These are phyloP conservation scores for apple (Malus domestica) DNA, from an alignment of 306 rosid genomes.

Conservation along the genomic window ASM211411v1 NC_041799.1:41962001-41962500, in stretches of 20 bases:
- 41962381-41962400: conserved; percentile 96
- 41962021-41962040: not conserved
- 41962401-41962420: conserved; percentile 90
- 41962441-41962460: conserved; percentile 92
- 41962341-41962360: conserved; percentile 85
- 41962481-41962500: conserved; percentile 30
- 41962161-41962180: conserved; percentile 58
- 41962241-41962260: not conserved
- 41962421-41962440: conserved; percentile 98
- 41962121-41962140: conserved; percentile 64
- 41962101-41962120: conserved; percentile 59
- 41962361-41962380: conserved; percentile 86
- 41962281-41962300: conserved; percentile 4
- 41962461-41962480: conserved; percentile 81
- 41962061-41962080: not conserved
- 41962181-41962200: not conserved
- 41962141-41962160: conserved; percentile 72
- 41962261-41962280: not conserved
- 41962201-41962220: not conserved
- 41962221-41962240: not conserved
- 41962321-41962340: conserved; percentile 92
- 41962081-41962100: conserved; percentile 42
- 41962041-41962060: not conserved
- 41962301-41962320: conserved; percentile 95
- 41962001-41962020: conserved; percentile 72